A percentile compares a stretch with the other conserved stretches of the same genome.
phyloP scores from a whole-genome alignment of 2,329 filamentous ascomycete genomes.

The Fusarium tanahbumbuense region DNA sequence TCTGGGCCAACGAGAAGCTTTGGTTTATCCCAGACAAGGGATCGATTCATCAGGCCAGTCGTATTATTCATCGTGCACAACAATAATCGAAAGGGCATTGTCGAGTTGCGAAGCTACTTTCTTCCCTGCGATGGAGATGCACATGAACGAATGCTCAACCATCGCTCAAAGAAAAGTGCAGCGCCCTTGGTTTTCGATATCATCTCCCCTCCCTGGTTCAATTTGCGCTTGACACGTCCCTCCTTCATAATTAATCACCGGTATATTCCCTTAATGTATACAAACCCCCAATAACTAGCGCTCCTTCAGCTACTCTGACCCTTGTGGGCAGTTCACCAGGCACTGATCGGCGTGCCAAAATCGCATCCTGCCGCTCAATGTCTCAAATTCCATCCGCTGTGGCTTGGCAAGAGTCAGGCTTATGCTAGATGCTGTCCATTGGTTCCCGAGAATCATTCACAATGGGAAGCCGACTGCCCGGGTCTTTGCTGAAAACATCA shows the following conservation, averaged over 20 bases:
- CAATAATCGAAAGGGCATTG: neutral
- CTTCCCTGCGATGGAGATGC: neutral
- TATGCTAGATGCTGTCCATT: slow-evolving; percentile 9
- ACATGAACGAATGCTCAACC: neutral
- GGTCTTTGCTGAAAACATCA: neutral
- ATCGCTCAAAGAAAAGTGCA: neutral
- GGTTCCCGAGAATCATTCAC: slow-evolving; percentile 18
- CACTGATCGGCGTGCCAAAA: slow-evolving; percentile 37
- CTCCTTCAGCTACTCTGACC: slow-evolving; percentile 11
- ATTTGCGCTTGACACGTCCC: slow-evolving; percentile 25
- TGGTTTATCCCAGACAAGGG: neutral
- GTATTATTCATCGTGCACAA: neutral
- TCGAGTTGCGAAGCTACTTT: neutral
- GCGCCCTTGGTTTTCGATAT: neutral
- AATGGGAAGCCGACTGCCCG: neutral
- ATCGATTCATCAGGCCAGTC: neutral
- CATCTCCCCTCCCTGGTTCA: neutral
- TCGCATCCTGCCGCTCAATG: slow-evolving; percentile 24
- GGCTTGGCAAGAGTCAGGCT: slow-evolving; percentile 34
- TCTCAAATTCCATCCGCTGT: slow-evolving; percentile 30
- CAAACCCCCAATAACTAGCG: neutral
- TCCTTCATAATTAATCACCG: slow-evolving; percentile 1
- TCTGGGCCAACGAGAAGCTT: neutral
- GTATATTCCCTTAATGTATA: neutral
- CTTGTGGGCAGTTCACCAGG: slow-evolving; percentile 3